Conservation (phyloP, 2,329 filamentous ascomycete genomes). For the Sphaceloma murrayae region DNA sequence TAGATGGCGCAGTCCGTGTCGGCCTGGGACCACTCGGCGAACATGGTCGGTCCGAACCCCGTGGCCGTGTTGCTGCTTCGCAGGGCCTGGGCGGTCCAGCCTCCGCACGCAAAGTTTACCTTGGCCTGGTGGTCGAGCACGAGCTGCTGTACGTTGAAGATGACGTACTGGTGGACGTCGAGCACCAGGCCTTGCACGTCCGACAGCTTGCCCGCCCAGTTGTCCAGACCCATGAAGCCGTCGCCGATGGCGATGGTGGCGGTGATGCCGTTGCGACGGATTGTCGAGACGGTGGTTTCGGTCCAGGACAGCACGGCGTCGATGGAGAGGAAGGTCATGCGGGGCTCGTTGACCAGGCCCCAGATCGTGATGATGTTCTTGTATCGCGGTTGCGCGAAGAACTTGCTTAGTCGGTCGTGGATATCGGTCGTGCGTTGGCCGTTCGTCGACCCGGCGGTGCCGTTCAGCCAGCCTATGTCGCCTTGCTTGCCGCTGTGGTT, state of each 20-base stretch:
- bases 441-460: conserved; percentile 71
- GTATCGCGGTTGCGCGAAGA: conserved; percentile 91
- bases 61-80: conserved; percentile 61
- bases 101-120: conserved; percentile 75
- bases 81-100: conserved; percentile 72
- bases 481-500: conserved; percentile 87
- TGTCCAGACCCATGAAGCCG: conserved; percentile 81
- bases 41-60: conserved; percentile 86
- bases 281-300: conserved; percentile 56
- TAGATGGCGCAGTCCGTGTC: conserved; percentile 86
- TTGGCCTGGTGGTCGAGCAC: conserved; percentile 72
- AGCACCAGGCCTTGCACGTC: conserved; percentile 64
- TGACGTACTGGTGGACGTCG: conserved; percentile 98
- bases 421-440: conserved; percentile 74
- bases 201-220: conserved; percentile 80
- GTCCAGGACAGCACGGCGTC: conserved; percentile 71
- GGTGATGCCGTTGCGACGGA: conserved; percentile 66
- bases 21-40: conserved; percentile 95
- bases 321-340: conserved; percentile 60
- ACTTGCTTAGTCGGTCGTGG: conserved; percentile 75
- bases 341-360: conserved; percentile 87
- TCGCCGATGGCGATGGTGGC: conserved; percentile 78
- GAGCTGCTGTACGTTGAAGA: conserved; percentile 88
- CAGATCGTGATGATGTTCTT: conserved; percentile 88
- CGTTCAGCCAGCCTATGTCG: conserved; percentile 76